A percentile compares a stretch with the other conserved stretches of the same genome.
Evolutionary conservation across 2,329 filamentous ascomycete genomes (phyloP).

Genomic region (Tolypocladium amazonense): DNA sequence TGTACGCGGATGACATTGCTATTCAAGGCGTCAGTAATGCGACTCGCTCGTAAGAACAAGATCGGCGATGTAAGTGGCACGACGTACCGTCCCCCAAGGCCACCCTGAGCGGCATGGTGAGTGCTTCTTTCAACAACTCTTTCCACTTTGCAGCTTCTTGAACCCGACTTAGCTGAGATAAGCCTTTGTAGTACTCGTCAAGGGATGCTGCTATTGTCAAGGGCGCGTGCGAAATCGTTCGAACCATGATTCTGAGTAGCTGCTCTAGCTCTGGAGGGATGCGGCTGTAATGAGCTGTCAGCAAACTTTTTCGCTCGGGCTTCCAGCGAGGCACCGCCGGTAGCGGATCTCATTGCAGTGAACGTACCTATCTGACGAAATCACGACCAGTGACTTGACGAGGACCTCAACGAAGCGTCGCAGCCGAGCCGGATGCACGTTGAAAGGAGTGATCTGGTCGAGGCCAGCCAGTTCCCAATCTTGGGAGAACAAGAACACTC

Average conservation of each 20-base stretch:
- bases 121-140: constrained; percentile 14
- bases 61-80: background rate
- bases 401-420: constrained; percentile 25
- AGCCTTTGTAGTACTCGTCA: constrained; percentile 27
- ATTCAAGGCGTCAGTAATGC: background rate
- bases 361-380: constrained; percentile 13
- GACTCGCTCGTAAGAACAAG: background rate
- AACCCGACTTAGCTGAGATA: constrained; percentile 24
- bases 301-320: background rate
- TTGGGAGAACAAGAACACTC: constrained; percentile 34
- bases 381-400: constrained; percentile 19
- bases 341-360: background rate
- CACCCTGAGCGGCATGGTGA: constrained; percentile 17
- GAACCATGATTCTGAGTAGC: constrained; percentile 25
- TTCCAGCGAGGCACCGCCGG: background rate
- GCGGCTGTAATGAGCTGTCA: background rate
- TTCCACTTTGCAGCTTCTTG: constrained; percentile 9
- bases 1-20: constrained; percentile 15
- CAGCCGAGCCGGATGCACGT: constrained; percentile 19
- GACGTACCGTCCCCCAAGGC: constrained; percentile 9
- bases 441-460: constrained; percentile 20
- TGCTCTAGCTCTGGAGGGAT: constrained; percentile 7
- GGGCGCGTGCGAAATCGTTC: constrained; percentile 13
- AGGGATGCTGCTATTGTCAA: constrained; percentile 12
- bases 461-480: constrained; percentile 29